phyloP scores from a whole-genome alignment of 2,329 filamentous ascomycete species.

The Colletotrichum tofieldiae region DNA sequence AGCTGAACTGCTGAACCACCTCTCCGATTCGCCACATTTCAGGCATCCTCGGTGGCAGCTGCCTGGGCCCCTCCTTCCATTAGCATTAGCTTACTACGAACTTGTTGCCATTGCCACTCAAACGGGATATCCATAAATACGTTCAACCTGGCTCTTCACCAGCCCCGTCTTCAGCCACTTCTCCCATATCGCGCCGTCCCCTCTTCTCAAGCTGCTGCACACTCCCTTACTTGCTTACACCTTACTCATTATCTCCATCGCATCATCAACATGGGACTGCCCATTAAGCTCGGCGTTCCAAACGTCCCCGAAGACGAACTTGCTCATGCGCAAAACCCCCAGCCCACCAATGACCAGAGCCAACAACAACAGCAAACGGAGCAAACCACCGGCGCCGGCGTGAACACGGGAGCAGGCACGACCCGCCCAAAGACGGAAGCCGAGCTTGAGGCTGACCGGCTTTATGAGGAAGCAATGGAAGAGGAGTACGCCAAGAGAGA shows the following conservation, averaged over 20 bases:
- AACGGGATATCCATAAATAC: neutral
- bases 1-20: constrained; percentile 4
- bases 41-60: neutral
- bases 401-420: constrained; percentile 64
- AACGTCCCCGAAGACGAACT: constrained; percentile 20
- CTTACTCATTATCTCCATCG: neutral
- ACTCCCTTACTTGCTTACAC: neutral
- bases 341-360: neutral
- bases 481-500: constrained; percentile 71
- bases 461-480: constrained; percentile 69
- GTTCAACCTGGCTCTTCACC: neutral
- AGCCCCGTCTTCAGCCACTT: neutral
- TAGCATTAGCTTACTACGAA: neutral
- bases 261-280: constrained; percentile 50
- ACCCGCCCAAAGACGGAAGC: constrained; percentile 65
- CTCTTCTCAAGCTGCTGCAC: neutral
- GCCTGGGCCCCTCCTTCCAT: neutral
- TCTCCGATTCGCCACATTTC: constrained; percentile 16
- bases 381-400: constrained; percentile 59
- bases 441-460: constrained; percentile 64
- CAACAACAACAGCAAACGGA: constrained; percentile 21
- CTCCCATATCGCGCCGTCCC: neutral
- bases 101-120: neutral
- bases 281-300: constrained; percentile 40
- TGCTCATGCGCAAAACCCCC: neutral